A percentile compares a stretch with the other conserved stretches of the same genome.
phyloP scores from a whole-genome alignment of 345 rosid genomes.

The Camelina hispida region DNA sequence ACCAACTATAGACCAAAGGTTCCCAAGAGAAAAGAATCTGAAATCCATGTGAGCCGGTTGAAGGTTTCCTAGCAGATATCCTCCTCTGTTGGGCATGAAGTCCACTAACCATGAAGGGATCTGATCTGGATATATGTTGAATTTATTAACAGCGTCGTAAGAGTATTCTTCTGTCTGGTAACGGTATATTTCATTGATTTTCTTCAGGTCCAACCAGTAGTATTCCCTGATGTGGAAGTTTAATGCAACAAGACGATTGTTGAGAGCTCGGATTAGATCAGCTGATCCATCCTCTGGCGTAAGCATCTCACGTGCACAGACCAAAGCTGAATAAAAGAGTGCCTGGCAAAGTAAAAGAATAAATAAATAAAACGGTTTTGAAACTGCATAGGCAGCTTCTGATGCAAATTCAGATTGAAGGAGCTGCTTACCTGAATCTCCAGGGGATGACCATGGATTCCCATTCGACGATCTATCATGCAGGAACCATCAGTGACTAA shows the following conservation, averaged over 20 bases:
- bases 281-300: constrained; percentile 80
- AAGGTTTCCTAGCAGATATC: constrained; percentile 84
- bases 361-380: background rate
- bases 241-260: constrained; percentile 80
- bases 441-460: constrained; percentile 96
- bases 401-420: constrained; percentile 6
- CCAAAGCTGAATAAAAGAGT: constrained; percentile 83
- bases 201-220: constrained; percentile 84
- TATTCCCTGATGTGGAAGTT: constrained; percentile 92
- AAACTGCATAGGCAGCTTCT: background rate
- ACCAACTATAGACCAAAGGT: constrained; percentile 79
- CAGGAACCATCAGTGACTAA: constrained; percentile 98
- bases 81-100: constrained; percentile 81
- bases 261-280: constrained; percentile 78
- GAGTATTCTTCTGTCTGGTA: constrained; percentile 91
- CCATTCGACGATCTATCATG: constrained; percentile 99
- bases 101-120: constrained; percentile 88
- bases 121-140: constrained; percentile 94
- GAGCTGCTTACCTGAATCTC: constrained; percentile 76
- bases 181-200: constrained; percentile 80
- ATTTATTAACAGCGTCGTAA: constrained; percentile 87
- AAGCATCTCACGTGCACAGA: constrained; percentile 89
- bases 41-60: constrained; percentile 99
- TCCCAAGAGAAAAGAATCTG: constrained; percentile 90
- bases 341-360: constrained; percentile 49